Evolutionary conservation across 1,284 basidiomycete genomes (phyloP).

Genomic region (Xerocomus amazonicus): DNA sequence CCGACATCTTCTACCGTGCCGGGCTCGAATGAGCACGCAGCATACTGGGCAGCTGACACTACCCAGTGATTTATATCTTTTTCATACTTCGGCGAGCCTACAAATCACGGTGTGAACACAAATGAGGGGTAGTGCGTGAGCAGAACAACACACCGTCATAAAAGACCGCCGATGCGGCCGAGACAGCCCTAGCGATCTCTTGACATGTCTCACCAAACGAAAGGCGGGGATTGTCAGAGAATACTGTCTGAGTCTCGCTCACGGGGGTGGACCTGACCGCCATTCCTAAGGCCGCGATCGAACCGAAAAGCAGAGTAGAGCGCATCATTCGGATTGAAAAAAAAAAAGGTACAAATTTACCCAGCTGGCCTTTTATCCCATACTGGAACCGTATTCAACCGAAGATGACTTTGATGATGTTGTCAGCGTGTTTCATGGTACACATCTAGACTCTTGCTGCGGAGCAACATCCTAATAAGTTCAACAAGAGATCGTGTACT

Average conservation of each 20-base stretch:
- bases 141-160: constrained; percentile 21
- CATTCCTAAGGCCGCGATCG: background rate
- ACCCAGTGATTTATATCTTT: constrained; percentile 46
- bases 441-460: no score
- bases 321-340: constrained; percentile 4
- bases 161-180: constrained; percentile 24
- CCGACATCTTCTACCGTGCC: constrained; percentile 45
- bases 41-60: constrained; percentile 38
- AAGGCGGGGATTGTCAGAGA: background rate
- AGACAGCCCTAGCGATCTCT: background rate
- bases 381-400: no score
- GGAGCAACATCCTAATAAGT: no score
- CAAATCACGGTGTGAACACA: no score
- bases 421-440: no score
- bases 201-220: background rate
- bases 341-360: no score
- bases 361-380: no score
- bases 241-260: background rate
- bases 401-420: no score
- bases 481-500: no score
- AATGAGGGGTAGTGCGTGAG: no score
- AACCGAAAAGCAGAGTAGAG: background rate
- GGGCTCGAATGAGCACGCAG: constrained; percentile 51
- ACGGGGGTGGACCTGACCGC: background rate
- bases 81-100: constrained; percentile 29